Evolutionary conservation across 805 yeast genomes (phyloP).

Genomic region (Teunomyces aglyptinius): DNA sequence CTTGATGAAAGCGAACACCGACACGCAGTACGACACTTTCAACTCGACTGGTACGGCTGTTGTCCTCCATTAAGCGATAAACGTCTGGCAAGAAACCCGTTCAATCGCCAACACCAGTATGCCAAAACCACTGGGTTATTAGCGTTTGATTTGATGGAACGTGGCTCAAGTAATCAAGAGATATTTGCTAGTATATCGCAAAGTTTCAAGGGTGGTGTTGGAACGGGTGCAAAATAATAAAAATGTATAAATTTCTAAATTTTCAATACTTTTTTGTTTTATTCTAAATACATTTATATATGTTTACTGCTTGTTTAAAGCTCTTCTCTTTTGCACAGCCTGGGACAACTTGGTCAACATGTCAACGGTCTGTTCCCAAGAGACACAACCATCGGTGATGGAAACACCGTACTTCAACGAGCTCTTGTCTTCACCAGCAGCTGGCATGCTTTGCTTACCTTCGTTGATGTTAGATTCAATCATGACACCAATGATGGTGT

Average conservation of each 20-base stretch:
- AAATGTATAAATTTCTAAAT: neutral
- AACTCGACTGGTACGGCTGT: slow-evolving; percentile 58
- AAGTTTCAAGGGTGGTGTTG: neutral
- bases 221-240: neutral
- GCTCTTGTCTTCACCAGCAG: slow-evolving; percentile 46
- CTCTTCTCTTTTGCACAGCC: slow-evolving; percentile 83
- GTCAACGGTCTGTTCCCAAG: slow-evolving; percentile 82
- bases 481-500: slow-evolving; percentile 86
- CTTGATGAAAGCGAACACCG: slow-evolving; percentile 48
- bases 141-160: neutral
- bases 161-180: neutral
- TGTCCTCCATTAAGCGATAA: slow-evolving; percentile 44
- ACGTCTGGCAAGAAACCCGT: slow-evolving; percentile 58
- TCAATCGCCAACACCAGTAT: slow-evolving; percentile 11
- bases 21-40: slow-evolving; percentile 55
- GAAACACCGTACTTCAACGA: slow-evolving; percentile 89
- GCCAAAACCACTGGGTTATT: neutral
- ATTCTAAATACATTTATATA: neutral
- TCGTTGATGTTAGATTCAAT: slow-evolving; percentile 89
- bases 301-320: slow-evolving; percentile 12
- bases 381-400: slow-evolving; percentile 95
- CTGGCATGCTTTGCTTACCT: slow-evolving; percentile 84
- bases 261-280: neutral
- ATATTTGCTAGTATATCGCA: neutral
- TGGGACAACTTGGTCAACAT: slow-evolving; percentile 77